Conservation (phyloP, 257 asterid genomes). For the Eucommia ulmoides region DNA sequence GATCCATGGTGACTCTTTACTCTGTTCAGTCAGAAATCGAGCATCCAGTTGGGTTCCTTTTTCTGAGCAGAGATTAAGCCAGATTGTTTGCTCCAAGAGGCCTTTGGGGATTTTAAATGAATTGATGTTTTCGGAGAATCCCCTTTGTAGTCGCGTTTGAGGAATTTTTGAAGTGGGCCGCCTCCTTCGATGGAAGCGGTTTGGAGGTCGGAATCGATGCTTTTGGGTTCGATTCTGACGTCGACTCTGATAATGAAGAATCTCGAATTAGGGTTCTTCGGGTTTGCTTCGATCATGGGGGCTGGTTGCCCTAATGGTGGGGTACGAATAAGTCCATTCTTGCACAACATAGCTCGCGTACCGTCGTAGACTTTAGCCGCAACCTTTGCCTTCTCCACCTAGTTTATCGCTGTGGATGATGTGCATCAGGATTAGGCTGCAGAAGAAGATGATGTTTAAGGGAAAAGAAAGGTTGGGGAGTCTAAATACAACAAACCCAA, state of each 20-base stretch:
- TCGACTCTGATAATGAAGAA: constrained; percentile 56
- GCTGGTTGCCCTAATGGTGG: too few species aligned
- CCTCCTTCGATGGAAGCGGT: constrained; percentile 29
- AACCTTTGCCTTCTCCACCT: too few species aligned
- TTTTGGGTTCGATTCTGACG: constrained; percentile 41
- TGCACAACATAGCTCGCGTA: too few species aligned
- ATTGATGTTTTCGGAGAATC: constrained; percentile 72
- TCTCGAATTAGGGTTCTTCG: constrained; percentile 31
- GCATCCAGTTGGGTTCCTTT: constrained; percentile 28
- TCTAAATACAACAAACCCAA: too few species aligned
- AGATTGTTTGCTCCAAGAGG: constrained; percentile 60
- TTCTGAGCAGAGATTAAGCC: constrained; percentile 72
- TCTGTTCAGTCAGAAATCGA: constrained; percentile 32
- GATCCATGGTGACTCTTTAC: constrained; percentile 56
- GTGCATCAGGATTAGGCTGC: too few species aligned
- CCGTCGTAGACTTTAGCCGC: too few species aligned
- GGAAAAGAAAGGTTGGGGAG: too few species aligned
- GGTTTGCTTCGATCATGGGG: constrained; percentile 8
- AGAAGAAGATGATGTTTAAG: too few species aligned
- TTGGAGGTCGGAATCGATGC: constrained; percentile 23
- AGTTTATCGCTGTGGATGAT: too few species aligned
- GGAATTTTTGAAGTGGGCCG: constrained; percentile 58
- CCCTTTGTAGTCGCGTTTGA: constrained; percentile 82
- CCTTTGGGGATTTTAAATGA: constrained; percentile 83
- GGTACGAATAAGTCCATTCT: too few species aligned